These are phyloP conservation scores for Stellera chamaejasme DNA, from an alignment of 345 rosid genomes.

Conservation along the genomic window DNA sequence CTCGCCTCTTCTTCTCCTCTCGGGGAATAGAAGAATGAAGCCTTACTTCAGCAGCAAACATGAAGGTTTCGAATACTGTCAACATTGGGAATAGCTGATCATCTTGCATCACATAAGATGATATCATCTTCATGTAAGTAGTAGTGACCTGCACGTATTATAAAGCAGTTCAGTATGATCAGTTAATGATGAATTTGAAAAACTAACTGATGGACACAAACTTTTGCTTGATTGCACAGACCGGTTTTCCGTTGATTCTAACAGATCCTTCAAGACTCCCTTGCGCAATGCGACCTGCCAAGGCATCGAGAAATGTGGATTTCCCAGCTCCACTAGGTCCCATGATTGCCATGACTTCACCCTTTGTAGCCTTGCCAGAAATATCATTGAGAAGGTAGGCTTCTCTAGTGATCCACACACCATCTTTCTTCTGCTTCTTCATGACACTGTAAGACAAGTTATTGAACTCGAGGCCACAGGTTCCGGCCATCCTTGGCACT, in stretches of 20 bases:
- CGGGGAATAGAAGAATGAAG: constrained; percentile 63
- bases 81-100: constrained; percentile 77
- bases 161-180: too few species aligned
- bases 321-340: constrained; percentile 94
- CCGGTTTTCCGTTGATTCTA: constrained; percentile 56
- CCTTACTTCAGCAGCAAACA: constrained; percentile 81
- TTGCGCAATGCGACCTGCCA: constrained; percentile 64
- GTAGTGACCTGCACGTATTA: constrained; percentile 37
- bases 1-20: constrained; percentile 60
- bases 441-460: constrained; percentile 47
- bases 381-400: constrained; percentile 58
- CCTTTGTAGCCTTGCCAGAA: constrained; percentile 62
- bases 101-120: constrained; percentile 92
- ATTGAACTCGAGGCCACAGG: constrained; percentile 45
- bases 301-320: constrained; percentile 83
- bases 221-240: constrained; percentile 9
- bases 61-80: constrained; percentile 72
- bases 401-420: constrained; percentile 40
- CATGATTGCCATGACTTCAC: constrained; percentile 71
- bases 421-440: constrained; percentile 54
- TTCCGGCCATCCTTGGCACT: constrained; percentile 14
- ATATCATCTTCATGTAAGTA: constrained; percentile 71
- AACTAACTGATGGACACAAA: too few species aligned
- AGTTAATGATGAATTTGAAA: too few species aligned
- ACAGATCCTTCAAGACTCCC: constrained; percentile 84